Evolutionary conservation across 2,329 filamentous ascomycete genomes (phyloP).

Genomic region (Alternaria brassicicola): DNA sequence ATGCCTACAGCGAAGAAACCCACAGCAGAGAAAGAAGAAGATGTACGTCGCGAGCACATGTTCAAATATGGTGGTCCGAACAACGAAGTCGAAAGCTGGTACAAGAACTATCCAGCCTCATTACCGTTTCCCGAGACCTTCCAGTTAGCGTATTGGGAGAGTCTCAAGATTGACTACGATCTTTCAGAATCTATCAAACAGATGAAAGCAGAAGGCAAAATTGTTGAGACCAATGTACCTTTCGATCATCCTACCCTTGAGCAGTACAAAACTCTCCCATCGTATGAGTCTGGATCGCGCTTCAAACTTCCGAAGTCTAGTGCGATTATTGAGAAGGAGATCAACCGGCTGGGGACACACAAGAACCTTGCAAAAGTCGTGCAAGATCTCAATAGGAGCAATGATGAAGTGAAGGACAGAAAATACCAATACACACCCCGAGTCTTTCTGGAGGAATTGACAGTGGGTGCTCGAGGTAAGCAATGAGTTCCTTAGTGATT

Average conservation of each 20-base stretch:
- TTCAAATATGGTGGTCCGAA: conserved; percentile 36
- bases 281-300: conserved; percentile 38
- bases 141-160: conserved; percentile 39
- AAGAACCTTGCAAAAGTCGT: conserved; percentile 10
- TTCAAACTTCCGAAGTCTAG: conserved; percentile 31
- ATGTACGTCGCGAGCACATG: conserved; percentile 7
- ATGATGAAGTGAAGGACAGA: not conserved
- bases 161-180: conserved; percentile 36
- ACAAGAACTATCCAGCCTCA: conserved; percentile 24
- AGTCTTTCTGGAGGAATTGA: conserved; percentile 26
- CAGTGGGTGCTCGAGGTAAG: conserved; percentile 7
- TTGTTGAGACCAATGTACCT: conserved; percentile 24
- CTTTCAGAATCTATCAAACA: conserved; percentile 19
- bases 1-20: not conserved
- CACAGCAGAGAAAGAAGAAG: not conserved
- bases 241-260: conserved; percentile 20
- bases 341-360: conserved; percentile 9
- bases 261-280: conserved; percentile 13
- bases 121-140: conserved; percentile 39
- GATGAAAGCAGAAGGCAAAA: conserved; percentile 12
- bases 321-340: not conserved
- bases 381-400: conserved; percentile 15
- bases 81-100: conserved; percentile 32
- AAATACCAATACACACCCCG: conserved; percentile 26
- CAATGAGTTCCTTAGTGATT: not conserved